Evolutionary conservation across 2,329 filamentous ascomycete species (phyloP), one percentile per base, ranked within the genome.

Genomic region (Kalmusia sp.): DNA sequence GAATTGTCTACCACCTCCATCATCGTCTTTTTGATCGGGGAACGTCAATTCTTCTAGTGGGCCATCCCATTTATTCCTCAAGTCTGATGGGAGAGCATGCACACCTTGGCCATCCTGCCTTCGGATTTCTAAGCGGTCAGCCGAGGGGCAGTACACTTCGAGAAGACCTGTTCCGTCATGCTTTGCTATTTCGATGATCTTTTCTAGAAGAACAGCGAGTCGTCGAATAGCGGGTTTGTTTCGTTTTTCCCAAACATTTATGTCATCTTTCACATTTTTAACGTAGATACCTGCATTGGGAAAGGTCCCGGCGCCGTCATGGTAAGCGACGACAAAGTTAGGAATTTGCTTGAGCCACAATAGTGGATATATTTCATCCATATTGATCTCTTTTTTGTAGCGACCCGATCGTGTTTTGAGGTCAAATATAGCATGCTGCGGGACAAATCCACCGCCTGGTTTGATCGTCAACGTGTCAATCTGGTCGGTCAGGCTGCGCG

Each of bases 301-400:
- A 59, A 84, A 84, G 0, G 72, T 28, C 2, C 70, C 71, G 5
- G 75, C 74, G 6, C 50, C 61, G 7, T 76, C 55, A 59, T 85
- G 82, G 52, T 79, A 81, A 0, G 80, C 82, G 17, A 84, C 57
- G 28, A 84, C 68, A 52, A 84, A 80, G 49, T 79, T 82, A 0
- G 79, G 76, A 22, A 80, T 79, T 57, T 84, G 83, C 19, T 75
- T 69, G 12, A 81, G 35, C 82, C 81, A 85, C 6, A 84, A 70
- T 4, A 76, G 70, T 4, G 76, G 76, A 15, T 80, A 59, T 45
- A 80, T 69, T 12, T 79, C 75, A 3, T 50, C 52, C 50, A 83
- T 70, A 8, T 79, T 57, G 22, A 71, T 70, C 0, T 67, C 35
- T 21, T 58, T 65, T 11, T 55, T 62, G 30, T 71, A 70, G 9